Evolutionary conservation across 495 filamentous ascomycete species (phyloP).

Genomic region (Niebla homalea): DNA sequence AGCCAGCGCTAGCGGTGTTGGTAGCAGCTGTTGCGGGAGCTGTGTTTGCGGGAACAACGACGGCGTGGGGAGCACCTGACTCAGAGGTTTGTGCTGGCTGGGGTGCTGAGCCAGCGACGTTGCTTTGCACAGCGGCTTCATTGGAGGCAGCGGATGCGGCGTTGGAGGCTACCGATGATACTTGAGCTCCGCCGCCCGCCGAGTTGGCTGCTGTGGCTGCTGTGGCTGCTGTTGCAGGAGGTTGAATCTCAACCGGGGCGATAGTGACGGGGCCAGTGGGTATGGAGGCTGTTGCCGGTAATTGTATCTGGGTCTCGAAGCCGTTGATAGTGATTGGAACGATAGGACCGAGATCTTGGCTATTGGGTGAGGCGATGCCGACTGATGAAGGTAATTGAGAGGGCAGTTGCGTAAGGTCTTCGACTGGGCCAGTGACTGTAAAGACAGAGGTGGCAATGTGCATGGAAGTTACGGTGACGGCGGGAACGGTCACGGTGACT

Average conservation of each 20-base stretch:
- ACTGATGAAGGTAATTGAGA: constrained; percentile 4
- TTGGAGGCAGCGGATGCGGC: constrained; percentile 8
- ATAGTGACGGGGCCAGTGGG: constrained; percentile 7
- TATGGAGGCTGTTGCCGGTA: constrained; percentile 7
- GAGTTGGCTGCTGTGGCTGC: background rate
- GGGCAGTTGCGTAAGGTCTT: background rate
- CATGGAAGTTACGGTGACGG: constrained; percentile 6
- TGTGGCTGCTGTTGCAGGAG: background rate
- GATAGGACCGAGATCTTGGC: constrained; percentile 6
- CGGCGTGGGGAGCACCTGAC: background rate
- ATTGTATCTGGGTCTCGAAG: constrained; percentile 1
- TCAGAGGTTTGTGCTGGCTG: background rate
- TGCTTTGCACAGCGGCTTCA: constrained; percentile 8
- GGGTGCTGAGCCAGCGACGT: constrained; percentile 8
- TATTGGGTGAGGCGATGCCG: constrained; percentile 1
- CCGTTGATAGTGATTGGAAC: constrained; percentile 8
- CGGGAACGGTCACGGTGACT: constrained; percentile 10
- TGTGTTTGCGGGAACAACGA: background rate
- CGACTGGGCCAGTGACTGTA: constrained; percentile 9
- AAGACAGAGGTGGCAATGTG: constrained; percentile 5
- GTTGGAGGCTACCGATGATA: background rate
- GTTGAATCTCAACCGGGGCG: background rate
- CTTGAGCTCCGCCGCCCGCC: background rate
- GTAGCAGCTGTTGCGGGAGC: background rate
- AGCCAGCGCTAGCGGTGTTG: background rate